A percentile compares a stretch with the other conserved stretches of the same genome.
These are phyloP conservation scores for Nidula microcarpa DNA, from an alignment of 768 basidiomycete species.

Conservation along the genomic window DNA sequence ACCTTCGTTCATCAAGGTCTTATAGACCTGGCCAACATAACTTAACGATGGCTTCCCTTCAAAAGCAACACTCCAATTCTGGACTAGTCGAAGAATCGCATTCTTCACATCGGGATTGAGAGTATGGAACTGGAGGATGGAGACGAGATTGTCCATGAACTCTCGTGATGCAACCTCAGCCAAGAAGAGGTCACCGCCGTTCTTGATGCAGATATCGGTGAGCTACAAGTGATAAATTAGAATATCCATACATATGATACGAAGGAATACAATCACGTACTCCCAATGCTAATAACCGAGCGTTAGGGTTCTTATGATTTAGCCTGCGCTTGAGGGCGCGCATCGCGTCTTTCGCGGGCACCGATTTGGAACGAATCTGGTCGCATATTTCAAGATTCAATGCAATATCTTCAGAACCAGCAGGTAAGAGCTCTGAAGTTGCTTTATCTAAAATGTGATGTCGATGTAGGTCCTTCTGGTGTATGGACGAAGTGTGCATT, in stretches of 20 bases:
- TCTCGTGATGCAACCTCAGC: constrained; percentile 82
- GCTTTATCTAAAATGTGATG: constrained; percentile 69
- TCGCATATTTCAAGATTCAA: constrained; percentile 95
- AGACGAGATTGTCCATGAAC: constrained; percentile 91
- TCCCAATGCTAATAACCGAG: constrained; percentile 81
- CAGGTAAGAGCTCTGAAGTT: constrained; percentile 86
- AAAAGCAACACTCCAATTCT: constrained; percentile 93
- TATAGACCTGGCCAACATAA: constrained; percentile 82
- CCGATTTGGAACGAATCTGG: constrained; percentile 90
- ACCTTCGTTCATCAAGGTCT: constrained; percentile 75
- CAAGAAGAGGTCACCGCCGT: constrained; percentile 91
- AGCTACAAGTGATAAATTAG: constrained; percentile 42
- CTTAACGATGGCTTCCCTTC: constrained; percentile 71
- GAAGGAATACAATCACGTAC: constrained; percentile 38
- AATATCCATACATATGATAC: constrained; percentile 1
- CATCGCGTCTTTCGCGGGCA: constrained; percentile 85
- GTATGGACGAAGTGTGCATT: too few species aligned
- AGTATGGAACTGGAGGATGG: constrained; percentile 74
- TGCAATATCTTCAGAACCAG: constrained; percentile 86
- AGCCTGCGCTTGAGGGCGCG: constrained; percentile 83
- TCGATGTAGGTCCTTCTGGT: neutral
- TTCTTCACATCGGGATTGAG: constrained; percentile 83
- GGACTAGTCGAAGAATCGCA: constrained; percentile 75
- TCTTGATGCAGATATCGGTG: constrained; percentile 92
- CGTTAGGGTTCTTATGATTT: constrained; percentile 94